A percentile compares a stretch with the other conserved stretches of the same genome.
Evolutionary conservation across 306 rosid species (phyloP).

Genomic region (Cyamopsis tetragonoloba): DNA sequence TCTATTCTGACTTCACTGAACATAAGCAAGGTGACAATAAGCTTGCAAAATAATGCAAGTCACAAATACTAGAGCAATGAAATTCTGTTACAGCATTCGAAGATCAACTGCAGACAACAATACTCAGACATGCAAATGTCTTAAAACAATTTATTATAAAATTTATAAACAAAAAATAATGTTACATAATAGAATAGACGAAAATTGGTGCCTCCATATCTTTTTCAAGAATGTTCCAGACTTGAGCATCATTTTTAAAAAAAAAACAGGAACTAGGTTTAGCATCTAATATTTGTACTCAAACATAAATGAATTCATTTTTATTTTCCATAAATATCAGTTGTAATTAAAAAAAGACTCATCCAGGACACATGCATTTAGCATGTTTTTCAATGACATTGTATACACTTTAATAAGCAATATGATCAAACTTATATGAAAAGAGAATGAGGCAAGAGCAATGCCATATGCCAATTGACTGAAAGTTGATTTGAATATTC

Average conservation of each 20-base stretch:
- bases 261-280: background rate
- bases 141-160: background rate
- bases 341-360: background rate
- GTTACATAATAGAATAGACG: background rate
- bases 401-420: background rate
- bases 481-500: background rate
- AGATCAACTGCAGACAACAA: constrained; percentile 7
- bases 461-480: background rate
- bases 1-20: constrained; percentile 80
- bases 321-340: background rate
- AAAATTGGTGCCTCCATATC: background rate
- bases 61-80: background rate
- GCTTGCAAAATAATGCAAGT: background rate
- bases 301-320: background rate
- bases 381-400: background rate
- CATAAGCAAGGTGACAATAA: constrained; percentile 16
- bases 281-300: background rate
- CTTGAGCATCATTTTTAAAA: background rate
- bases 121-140: background rate
- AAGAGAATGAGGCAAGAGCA: background rate
- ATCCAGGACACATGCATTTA: background rate
- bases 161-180: background rate
- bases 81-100: background rate
- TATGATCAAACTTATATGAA: background rate
- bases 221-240: background rate